Conservation (phyloP, 2,329 filamentous ascomycete genomes). For the Colletotrichum acutatum region DNA sequence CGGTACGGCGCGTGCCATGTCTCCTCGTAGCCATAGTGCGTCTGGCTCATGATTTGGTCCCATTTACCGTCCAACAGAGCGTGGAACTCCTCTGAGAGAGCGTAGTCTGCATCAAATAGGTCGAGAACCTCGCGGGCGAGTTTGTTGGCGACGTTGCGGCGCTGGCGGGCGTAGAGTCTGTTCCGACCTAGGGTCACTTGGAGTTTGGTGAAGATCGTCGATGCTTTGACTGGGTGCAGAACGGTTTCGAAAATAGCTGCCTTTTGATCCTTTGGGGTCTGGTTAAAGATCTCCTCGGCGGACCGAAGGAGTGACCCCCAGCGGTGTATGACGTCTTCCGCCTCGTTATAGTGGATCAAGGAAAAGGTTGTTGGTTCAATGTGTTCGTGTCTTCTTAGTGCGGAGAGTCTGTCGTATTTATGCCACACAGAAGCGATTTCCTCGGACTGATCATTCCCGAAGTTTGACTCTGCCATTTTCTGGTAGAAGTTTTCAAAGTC, state of each 20-base stretch:
- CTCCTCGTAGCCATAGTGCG: conserved; percentile 62
- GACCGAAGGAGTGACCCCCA: conserved; percentile 51
- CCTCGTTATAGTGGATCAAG: conserved; percentile 69
- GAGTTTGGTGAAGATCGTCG: conserved; percentile 62
- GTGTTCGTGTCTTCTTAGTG: conserved; percentile 69
- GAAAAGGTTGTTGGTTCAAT: conserved; percentile 67
- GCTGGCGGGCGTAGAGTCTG: conserved; percentile 64
- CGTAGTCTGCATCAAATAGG: conserved; percentile 62
- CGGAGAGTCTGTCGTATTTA: conserved; percentile 59
- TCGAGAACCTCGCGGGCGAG: conserved; percentile 57
- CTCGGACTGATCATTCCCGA: conserved; percentile 56
- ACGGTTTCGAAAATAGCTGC: conserved; percentile 71
- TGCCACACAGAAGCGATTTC: conserved; percentile 62
- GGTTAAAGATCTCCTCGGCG: conserved; percentile 42
- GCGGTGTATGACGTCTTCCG: conserved; percentile 60
- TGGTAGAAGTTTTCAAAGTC: conserved; percentile 42
- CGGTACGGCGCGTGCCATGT: conserved; percentile 68
- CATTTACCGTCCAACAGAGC: conserved; percentile 62
- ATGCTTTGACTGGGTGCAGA: conserved; percentile 69
- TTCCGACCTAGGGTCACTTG: conserved; percentile 60
- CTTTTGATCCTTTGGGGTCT: conserved; percentile 47
- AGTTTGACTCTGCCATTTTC: conserved; percentile 41
- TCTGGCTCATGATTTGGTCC: conserved; percentile 64
- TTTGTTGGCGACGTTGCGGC: conserved; percentile 65
- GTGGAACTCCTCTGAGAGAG: conserved; percentile 62